Conservation (phyloP, 2,329 filamentous ascomycete species). For the Trichoderma breve region DNA sequence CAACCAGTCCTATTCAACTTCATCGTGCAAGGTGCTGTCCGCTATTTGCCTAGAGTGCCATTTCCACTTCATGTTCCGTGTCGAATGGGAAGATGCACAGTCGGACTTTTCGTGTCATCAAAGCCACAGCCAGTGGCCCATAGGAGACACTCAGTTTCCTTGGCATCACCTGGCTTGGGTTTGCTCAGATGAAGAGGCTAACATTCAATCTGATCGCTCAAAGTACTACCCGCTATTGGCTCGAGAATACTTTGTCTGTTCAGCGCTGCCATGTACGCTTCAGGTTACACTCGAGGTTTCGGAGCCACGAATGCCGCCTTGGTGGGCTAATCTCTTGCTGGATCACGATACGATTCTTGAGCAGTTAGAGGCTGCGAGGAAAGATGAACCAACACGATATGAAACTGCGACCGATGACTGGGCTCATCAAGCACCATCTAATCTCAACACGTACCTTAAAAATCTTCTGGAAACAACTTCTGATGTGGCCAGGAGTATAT, state of each 20-base stretch:
- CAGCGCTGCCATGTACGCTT: conserved; percentile 42
- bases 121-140: conserved; percentile 36
- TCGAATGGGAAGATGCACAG: conserved; percentile 34
- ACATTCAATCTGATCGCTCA: conserved; percentile 26
- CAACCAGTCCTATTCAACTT: conserved; percentile 37
- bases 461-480: conserved; percentile 44
- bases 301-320: conserved; percentile 44
- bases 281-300: conserved; percentile 48
- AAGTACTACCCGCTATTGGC: conserved; percentile 42
- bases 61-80: conserved; percentile 42
- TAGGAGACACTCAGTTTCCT: conserved; percentile 36
- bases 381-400: conserved; percentile 50
- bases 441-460: conserved; percentile 51
- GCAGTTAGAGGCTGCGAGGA: conserved; percentile 40
- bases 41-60: conserved; percentile 42
- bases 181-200: conserved; percentile 30
- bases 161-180: conserved; percentile 42
- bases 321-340: conserved; percentile 44
- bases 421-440: conserved; percentile 41
- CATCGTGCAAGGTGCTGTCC: conserved; percentile 33
- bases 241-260: conserved; percentile 43
- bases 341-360: conserved; percentile 45
- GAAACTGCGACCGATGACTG: conserved; percentile 42
- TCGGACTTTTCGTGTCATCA: conserved; percentile 32
- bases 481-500: conserved; percentile 45